Evolutionary conservation across 768 basidiomycete species (phyloP).

Genomic region (Calocybe cyanea): DNA sequence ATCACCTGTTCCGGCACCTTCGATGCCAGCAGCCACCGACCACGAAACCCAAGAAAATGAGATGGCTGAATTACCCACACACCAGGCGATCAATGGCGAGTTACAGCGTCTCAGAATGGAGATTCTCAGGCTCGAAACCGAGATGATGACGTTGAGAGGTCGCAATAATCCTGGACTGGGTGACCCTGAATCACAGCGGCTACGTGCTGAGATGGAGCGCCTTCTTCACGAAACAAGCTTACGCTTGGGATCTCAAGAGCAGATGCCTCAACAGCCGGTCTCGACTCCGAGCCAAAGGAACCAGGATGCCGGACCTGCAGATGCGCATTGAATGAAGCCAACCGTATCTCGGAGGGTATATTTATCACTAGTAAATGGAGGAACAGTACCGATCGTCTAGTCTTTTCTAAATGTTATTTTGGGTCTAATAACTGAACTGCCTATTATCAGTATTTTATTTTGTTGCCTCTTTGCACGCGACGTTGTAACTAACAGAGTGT

Average conservation of each 20-base stretch:
- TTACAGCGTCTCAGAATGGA: neutral
- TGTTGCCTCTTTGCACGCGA: too few relatives aligned
- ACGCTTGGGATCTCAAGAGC: neutral
- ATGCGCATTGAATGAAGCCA: too few relatives aligned
- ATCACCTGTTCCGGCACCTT: neutral
- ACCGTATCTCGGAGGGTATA: too few relatives aligned
- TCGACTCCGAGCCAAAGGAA: neutral
- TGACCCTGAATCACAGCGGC: neutral
- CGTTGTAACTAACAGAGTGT: too few relatives aligned
- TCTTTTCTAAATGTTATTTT: too few relatives aligned
- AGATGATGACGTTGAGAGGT: too few relatives aligned
- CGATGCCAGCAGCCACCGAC: neutral
- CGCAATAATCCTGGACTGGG: too few relatives aligned
- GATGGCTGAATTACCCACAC: neutral
- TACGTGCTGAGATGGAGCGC: neutral
- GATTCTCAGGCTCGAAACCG: neutral
- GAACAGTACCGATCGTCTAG: too few relatives aligned
- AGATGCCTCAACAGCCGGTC: neutral
- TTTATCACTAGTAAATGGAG: too few relatives aligned
- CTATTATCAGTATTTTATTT: too few relatives aligned
- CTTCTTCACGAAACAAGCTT: neutral
- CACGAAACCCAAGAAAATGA: neutral
- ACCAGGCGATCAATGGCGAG: neutral
- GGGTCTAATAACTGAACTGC: too few relatives aligned
- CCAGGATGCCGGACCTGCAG: neutral